Percentiles rank a stretch among this genome's conserved stretches.
phyloP scores from a whole-genome alignment of 2,329 filamentous ascomycete genomes.

The Beauveria sp. region DNA sequence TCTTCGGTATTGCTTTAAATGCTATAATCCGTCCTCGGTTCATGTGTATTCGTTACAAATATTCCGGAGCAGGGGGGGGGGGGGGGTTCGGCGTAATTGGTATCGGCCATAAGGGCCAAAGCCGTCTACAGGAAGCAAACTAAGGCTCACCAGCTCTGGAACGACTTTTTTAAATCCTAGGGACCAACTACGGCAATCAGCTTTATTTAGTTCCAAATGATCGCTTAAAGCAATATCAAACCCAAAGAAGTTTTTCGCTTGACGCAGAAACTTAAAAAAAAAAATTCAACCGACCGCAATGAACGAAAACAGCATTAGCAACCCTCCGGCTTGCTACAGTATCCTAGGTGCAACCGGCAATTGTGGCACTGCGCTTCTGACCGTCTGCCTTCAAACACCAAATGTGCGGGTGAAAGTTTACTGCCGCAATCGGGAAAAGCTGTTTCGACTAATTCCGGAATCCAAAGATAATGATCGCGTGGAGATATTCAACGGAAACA shows the following conservation, averaged over 20 bases:
- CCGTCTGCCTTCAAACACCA: neutral
- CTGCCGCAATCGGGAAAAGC: neutral
- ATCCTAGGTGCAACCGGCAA: neutral
- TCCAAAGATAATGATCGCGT: constrained; percentile 17
- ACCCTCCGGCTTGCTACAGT: neutral
- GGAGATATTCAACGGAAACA: constrained; percentile 32
- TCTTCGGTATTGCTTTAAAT: too few species aligned
- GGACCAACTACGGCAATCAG: neutral
- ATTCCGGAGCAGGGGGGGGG: too few species aligned
- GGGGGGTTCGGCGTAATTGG: neutral
- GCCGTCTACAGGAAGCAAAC: neutral
- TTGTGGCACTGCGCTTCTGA: neutral
- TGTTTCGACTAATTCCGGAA: neutral
- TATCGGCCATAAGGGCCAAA: neutral
- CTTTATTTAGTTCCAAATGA: neutral
- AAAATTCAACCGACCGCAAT: neutral
- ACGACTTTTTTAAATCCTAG: neutral
- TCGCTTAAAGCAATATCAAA: neutral
- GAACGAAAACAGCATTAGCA: neutral
- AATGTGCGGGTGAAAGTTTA: neutral
- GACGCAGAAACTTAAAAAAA: too few species aligned
- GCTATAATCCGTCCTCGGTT: neutral
- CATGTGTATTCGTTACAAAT: neutral
- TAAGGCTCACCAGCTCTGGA: neutral
- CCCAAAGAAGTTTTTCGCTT: neutral